A percentile compares a stretch with the other conserved stretches of the same genome.
Evolutionary conservation across 202 grass and related monocot species (phyloP).

Genomic region (Zizania palustris): DNA sequence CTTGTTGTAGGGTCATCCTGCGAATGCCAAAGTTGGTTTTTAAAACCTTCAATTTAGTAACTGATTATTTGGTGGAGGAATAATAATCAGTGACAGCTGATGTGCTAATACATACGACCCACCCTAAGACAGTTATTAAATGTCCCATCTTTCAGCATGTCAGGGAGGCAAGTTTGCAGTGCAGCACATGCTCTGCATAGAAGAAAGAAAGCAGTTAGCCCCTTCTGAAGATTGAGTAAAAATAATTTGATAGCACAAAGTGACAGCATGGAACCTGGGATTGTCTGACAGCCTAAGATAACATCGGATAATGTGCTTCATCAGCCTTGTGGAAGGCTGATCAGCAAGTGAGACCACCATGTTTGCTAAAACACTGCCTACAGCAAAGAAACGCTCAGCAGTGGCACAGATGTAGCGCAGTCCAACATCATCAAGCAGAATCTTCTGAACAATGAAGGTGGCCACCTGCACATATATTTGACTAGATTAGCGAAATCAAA

Average conservation of each 20-base stretch:
- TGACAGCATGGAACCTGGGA: slow-evolving; percentile 64
- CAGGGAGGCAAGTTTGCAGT: slow-evolving; percentile 78
- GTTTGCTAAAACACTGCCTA: slow-evolving; percentile 82
- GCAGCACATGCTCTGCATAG: slow-evolving; percentile 77
- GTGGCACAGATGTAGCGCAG: slow-evolving; percentile 91
- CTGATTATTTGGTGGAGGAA: neutral
- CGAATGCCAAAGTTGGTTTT: slow-evolving; percentile 16
- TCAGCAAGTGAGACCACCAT: slow-evolving; percentile 95
- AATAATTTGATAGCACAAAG: slow-evolving; percentile 10
- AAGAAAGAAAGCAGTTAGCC: slow-evolving; percentile 13
- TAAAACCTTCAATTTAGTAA: slow-evolving; percentile 7
- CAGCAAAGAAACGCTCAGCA: slow-evolving; percentile 92
- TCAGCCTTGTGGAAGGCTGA: slow-evolving; percentile 90
- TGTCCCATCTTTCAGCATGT: slow-evolving; percentile 92
- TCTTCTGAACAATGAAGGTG: slow-evolving; percentile 99
- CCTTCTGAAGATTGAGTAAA: neutral
- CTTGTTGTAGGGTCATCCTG: slow-evolving; percentile 90
- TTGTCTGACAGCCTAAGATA: slow-evolving; percentile 98
- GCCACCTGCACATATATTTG: slow-evolving; percentile 60
- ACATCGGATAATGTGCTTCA: slow-evolving; percentile 97
- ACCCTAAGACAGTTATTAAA: slow-evolving; percentile 87
- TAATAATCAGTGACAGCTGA: neutral
- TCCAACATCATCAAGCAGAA: slow-evolving; percentile 93
- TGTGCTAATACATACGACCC: slow-evolving; percentile 44
- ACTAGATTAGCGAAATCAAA: slow-evolving; percentile 15